Percentiles rank a stretch among this genome's conserved stretches.
These are phyloP conservation scores for Candida ipomoeae DNA, from an alignment of 805 yeast genomes.

Conservation along the genomic window DNA sequence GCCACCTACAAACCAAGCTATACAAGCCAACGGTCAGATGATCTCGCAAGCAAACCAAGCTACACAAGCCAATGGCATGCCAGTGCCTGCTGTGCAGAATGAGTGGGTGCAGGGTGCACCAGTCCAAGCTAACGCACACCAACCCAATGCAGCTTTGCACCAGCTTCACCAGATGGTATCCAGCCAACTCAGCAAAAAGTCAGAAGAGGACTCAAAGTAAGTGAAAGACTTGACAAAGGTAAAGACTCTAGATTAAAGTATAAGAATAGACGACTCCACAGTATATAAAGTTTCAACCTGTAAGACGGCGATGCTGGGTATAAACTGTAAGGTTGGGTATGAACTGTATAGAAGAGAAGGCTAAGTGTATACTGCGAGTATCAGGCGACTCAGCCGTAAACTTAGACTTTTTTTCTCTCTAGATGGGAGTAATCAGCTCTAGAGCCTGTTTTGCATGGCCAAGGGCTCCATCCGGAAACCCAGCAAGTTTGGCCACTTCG, in stretches of 20 bases:
- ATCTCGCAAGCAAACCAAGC: too few relatives aligned
- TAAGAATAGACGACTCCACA: neutral
- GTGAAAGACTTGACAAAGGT: neutral
- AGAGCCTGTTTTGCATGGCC: slow-evolving; percentile 43
- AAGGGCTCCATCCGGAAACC: slow-evolving; percentile 64
- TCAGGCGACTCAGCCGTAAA: too few relatives aligned
- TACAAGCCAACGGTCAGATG: too few relatives aligned
- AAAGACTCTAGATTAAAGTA: neutral
- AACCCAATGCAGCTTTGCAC: slow-evolving; percentile 11
- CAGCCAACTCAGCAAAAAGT: slow-evolving; percentile 9
- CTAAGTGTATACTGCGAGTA: too few relatives aligned
- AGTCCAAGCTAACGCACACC: neutral
- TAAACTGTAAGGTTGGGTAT: too few relatives aligned
- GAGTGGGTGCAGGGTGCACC: neutral
- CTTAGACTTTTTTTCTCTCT: too few relatives aligned
- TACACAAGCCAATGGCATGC: neutral
- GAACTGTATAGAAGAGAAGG: too few relatives aligned
- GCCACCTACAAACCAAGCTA: neutral
- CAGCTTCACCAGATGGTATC: slow-evolving; percentile 19
- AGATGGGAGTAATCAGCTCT: neutral
- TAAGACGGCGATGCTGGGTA: too few relatives aligned
- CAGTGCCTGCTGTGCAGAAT: neutral
- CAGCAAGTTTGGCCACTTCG: slow-evolving; percentile 72
- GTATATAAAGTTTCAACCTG: too few relatives aligned
- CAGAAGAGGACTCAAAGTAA: neutral